These are phyloP conservation scores for Helianthus annuus DNA, from an alignment of 129 eudicot species.

Conservation along the genomic window DNA sequence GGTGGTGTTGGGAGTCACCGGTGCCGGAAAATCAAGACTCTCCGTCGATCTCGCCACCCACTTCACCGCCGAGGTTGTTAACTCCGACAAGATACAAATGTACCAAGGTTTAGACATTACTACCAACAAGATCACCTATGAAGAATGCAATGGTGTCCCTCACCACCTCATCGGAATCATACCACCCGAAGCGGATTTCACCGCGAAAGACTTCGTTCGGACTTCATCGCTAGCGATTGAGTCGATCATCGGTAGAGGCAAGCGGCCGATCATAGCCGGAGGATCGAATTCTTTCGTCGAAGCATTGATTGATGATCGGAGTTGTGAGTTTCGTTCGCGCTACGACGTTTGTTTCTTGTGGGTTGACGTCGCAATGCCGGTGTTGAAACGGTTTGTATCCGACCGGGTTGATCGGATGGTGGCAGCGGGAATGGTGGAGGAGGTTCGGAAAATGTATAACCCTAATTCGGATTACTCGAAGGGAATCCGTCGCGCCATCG, in stretches of 20 bases:
- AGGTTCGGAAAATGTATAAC: constrained; percentile 49
- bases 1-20: constrained; percentile 90
- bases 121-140: constrained; percentile 70
- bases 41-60: constrained; percentile 72
- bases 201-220: constrained; percentile 47
- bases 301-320: constrained; percentile 52
- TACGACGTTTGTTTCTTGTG: constrained; percentile 84
- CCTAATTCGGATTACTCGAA: constrained; percentile 57
- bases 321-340: constrained; percentile 42
- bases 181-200: constrained; percentile 56
- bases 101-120: constrained; percentile 70
- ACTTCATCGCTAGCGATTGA: constrained; percentile 54
- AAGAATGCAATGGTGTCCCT: constrained; percentile 59
- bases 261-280: constrained; percentile 82
- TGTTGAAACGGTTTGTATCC: constrained; percentile 49
- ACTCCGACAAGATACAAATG: constrained; percentile 89
- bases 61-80: constrained; percentile 61
- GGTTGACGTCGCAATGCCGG: constrained; percentile 79
- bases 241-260: constrained; percentile 44
- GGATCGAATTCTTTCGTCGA: constrained; percentile 89
- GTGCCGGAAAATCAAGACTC: constrained; percentile 82
- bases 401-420: constrained; percentile 78
- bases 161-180: constrained; percentile 79
- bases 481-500: constrained; percentile 75
- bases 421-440: constrained; percentile 65